Evolutionary conservation across 768 basidiomycete genomes (phyloP).

Genomic region (Tricholoma hemisulphureum): DNA sequence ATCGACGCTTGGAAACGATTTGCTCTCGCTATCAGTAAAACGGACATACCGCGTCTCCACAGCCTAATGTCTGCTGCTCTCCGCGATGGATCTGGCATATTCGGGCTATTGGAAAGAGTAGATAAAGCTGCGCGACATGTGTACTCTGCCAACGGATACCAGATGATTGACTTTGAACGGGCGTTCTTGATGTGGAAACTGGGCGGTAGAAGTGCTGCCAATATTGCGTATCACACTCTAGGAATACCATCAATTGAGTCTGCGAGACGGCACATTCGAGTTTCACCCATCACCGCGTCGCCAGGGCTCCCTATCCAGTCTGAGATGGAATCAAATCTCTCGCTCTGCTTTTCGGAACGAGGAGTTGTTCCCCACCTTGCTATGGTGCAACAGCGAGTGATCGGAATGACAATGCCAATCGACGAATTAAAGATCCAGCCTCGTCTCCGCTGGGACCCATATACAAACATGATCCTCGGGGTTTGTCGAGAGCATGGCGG

Average conservation of each 20-base stretch:
- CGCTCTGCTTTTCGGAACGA: no score
- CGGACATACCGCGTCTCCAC: neutral
- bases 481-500: neutral
- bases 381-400: neutral
- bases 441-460: neutral
- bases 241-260: constrained; percentile 15
- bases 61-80: neutral
- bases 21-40: neutral
- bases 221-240: constrained; percentile 12
- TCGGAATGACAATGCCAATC: constrained; percentile 2
- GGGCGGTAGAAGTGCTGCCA: constrained; percentile 14
- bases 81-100: neutral
- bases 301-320: neutral
- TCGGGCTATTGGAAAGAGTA: neutral
- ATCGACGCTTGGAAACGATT: neutral
- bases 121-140: neutral
- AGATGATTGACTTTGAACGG: neutral
- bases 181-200: constrained; percentile 17
- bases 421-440: constrained; percentile 1
- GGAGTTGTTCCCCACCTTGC: no score
- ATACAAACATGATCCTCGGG: neutral
- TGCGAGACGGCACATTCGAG: constrained; percentile 11
- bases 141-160: neutral
- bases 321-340: no score
- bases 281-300: neutral